Evolutionary conservation across 208 protist genomes (phyloP), one percentile per base, ranked within the genome.

Genomic region (Trypanosoma avium): DNA sequence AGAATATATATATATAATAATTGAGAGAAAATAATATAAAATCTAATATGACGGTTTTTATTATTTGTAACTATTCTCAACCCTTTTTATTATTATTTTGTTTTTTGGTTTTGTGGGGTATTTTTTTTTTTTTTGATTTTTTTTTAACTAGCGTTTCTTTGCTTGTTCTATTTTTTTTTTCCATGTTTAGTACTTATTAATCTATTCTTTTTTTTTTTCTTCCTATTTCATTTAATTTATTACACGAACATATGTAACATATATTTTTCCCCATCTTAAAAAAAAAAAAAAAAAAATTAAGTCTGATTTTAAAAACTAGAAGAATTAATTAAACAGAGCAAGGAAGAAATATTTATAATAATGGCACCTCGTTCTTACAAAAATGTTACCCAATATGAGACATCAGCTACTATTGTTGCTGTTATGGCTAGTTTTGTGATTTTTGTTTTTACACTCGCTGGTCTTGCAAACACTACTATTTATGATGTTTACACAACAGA

Each of bases 401-500:
- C 0, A 0, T 2, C 43, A 36, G 17, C 42, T 19, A 12, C 12
- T 6, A 30, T 45, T 33, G 9, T 56, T 8, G 3, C 33, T 17
- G 8, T 47, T 9, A 17, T 66, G 13, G 46, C 7, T 27, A 46
- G 33, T 30, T 8, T 66, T 32, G 36, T 46, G 1, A 35, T 56
- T 2, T 47, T 48, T 43, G 6, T 32, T 0, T 66, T 56, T 40
- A 8, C 22, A 17, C 26, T 56, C 26, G 7, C 60, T 33, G 48
- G 21, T 5, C 19, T 46, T 9, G 45, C 60, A 21, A 35, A 35
- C 1, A 47, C 24, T 17, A 26, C 12, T 24, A 46, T 66, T 24
- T 56, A 65, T 19, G 29, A 10, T 6, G 22, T 66, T 10, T 45
- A 66, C 32, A 56, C 48, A 43, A 15, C 57, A 19, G 60, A 54